Evolutionary conservation across 1,139 yeast genomes (phyloP), one percentile per base, ranked within the genome.

Genomic region (Torulaspora pretoriensis): DNA sequence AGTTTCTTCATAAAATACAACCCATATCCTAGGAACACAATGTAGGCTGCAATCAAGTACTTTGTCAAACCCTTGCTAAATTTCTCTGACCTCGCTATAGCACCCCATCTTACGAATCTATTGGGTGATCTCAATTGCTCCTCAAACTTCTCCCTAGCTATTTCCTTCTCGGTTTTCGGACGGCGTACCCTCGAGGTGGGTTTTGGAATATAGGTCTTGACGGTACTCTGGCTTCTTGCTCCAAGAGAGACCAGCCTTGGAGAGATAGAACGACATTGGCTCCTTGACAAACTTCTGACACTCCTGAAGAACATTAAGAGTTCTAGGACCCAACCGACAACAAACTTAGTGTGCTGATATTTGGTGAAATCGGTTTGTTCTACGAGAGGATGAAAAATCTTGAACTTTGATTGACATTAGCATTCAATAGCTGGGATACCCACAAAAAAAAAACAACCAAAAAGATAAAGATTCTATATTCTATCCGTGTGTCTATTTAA

Each of bases 1-100:
- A 83, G 65, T 55, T 83, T 86, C 54, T 81, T 70, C 79, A 84
- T 80, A 60, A 81, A 81, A 57, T 74, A 76, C 51, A 78, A 75
- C 46, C 87, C 85, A 43, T 82, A 78, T 19, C 75, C 71, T 31
- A 79, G 63, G 53, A 82, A 74, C 14, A 75, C 68, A 0, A 72
- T 69, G 58, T 84, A 83, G 1, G 79, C 75, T 24, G 77, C 78
- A 29, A 83, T 60, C 54, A 83, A 78, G 59, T 74, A 80, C 57
- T 74, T 74, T 8, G 79, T 74, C 59, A 75, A 63, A 38, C 68
- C 70, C 51, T 68, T 73, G 42, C 71, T 70, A 51, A 75, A 75
- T 19, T 67, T 66, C 38, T 67, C 68, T 1, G 77, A 65, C 32
- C 73, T 65, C 8, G 71, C 64, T 33, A 65, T 66, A 1, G 79